Percentiles rank a stretch among this genome's conserved stretches.
Conservation (phyloP, 129 eudicot genomes). For the Ambrosia artemisiifolia region DNA sequence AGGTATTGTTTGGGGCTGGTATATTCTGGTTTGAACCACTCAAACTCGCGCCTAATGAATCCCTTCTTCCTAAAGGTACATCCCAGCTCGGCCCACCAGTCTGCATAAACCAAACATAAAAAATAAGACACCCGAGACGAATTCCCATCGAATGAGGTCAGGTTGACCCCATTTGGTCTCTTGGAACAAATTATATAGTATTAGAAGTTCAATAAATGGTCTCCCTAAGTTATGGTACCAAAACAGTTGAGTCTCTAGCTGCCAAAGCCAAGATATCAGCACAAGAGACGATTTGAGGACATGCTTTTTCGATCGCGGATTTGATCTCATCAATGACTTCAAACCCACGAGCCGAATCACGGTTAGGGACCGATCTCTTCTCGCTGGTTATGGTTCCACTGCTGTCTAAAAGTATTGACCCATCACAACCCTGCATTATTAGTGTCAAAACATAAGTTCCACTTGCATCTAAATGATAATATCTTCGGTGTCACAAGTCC, state of each 20-base stretch:
- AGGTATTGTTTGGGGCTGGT: constrained; percentile 96
- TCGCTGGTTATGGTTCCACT: constrained; percentile 59
- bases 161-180: neutral
- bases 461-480: neutral
- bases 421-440: constrained; percentile 82
- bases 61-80: constrained; percentile 94
- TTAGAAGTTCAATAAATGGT: neutral
- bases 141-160: neutral
- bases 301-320: constrained; percentile 63
- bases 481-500: neutral
- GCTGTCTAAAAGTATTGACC: constrained; percentile 71
- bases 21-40: constrained; percentile 87
- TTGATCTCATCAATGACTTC: constrained; percentile 87
- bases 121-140: neutral
- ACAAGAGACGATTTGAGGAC: constrained; percentile 84
- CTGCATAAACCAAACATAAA: constrained; percentile 35
- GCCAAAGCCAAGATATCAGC: constrained; percentile 90
- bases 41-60: constrained; percentile 71
- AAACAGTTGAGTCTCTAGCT: constrained; percentile 78
- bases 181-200: neutral
- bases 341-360: constrained; percentile 79
- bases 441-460: neutral
- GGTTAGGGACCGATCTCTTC: constrained; percentile 76
- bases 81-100: constrained; percentile 93
- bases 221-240: constrained; percentile 37